A percentile compares a stretch with the other conserved stretches of the same genome.
phyloP scores from a whole-genome alignment of 495 filamentous ascomycete species.

The Xylaria cubensis region DNA sequence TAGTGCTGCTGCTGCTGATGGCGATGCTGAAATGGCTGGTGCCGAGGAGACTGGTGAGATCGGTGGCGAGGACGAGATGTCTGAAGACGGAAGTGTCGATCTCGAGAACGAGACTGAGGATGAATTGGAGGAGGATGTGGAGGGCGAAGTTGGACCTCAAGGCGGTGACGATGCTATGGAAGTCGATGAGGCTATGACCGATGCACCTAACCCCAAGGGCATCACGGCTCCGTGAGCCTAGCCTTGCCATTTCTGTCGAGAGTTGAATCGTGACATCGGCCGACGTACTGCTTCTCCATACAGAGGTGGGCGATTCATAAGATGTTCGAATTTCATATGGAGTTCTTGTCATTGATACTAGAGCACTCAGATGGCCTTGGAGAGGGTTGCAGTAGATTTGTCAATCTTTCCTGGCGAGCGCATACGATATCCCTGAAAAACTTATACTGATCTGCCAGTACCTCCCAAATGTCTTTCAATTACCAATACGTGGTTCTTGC shows the following conservation, averaged over 20 bases:
- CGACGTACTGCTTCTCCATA: neutral
- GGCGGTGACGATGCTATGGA: constrained; percentile 85
- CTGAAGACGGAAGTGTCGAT: constrained; percentile 91
- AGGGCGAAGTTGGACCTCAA: constrained; percentile 70
- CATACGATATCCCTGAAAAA: constrained; percentile 8
- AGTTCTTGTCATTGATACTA: neutral
- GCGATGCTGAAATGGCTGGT: constrained; percentile 86
- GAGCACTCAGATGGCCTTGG: neutral
- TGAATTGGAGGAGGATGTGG: constrained; percentile 84
- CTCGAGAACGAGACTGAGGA: constrained; percentile 88
- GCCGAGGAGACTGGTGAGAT: constrained; percentile 60
- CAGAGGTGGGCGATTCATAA: neutral
- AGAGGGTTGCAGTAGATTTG: neutral
- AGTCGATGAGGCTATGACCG: constrained; percentile 62
- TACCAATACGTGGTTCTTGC: neutral
- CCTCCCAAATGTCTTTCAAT: neutral
- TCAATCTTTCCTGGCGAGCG: constrained; percentile 5
- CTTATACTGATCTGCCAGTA: neutral
- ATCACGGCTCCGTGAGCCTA: constrained; percentile 12
- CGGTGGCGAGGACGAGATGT: constrained; percentile 74
- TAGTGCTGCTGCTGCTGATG: constrained; percentile 56
- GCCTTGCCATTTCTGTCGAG: neutral
- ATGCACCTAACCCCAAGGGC: constrained; percentile 32
- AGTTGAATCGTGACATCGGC: too few relatives aligned
- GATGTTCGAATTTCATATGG: neutral